Percentiles rank a stretch among this genome's conserved stretches.
phyloP scores from a whole-genome alignment of 1,284 basidiomycete species.

The Vanrija sp. region DNA sequence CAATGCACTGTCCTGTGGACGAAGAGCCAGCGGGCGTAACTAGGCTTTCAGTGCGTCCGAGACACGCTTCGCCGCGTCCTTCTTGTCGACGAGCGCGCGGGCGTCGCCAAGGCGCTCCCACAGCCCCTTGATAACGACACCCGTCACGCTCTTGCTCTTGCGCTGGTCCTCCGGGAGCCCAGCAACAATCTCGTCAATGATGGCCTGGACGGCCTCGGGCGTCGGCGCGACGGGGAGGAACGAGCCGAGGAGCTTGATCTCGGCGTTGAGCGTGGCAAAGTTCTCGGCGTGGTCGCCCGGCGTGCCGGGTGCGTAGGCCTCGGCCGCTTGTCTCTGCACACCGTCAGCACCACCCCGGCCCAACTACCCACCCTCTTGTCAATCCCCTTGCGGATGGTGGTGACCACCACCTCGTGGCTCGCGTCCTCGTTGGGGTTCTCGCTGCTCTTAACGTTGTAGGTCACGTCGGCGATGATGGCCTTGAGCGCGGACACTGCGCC shows the following conservation, averaged over 20 bases:
- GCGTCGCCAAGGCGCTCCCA: slow-evolving; percentile 42
- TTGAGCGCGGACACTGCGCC: slow-evolving; percentile 35
- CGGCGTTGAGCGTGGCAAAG: slow-evolving; percentile 25
- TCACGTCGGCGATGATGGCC: slow-evolving; percentile 42
- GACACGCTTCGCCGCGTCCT: slow-evolving; percentile 41
- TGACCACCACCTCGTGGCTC: slow-evolving; percentile 32
- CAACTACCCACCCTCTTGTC: slow-evolving; percentile 37
- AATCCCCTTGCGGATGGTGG: slow-evolving; percentile 37
- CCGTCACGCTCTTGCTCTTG: slow-evolving; percentile 29
- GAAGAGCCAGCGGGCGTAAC: no score
- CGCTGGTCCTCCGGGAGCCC: slow-evolving; percentile 22
- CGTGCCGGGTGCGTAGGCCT: slow-evolving; percentile 35
- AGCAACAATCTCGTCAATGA: slow-evolving; percentile 32
- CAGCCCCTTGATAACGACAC: slow-evolving; percentile 36
- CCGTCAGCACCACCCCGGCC: background rate
- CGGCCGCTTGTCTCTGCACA: slow-evolving; percentile 30
- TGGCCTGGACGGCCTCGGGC: slow-evolving; percentile 24
- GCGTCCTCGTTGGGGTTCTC: slow-evolving; percentile 35
- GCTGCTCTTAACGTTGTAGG: slow-evolving; percentile 35
- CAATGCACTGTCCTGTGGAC: background rate
- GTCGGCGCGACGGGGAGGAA: slow-evolving; percentile 39
- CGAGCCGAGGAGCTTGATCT: slow-evolving; percentile 31
- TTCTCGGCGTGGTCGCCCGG: slow-evolving; percentile 35
- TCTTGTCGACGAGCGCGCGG: slow-evolving; percentile 38
- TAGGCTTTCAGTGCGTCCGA: slow-evolving; percentile 31